A percentile compares a stretch with the other conserved stretches of the same genome.
Conservation (phyloP, 2,329 filamentous ascomycete species). For the Alternaria incomplexa region DNA sequence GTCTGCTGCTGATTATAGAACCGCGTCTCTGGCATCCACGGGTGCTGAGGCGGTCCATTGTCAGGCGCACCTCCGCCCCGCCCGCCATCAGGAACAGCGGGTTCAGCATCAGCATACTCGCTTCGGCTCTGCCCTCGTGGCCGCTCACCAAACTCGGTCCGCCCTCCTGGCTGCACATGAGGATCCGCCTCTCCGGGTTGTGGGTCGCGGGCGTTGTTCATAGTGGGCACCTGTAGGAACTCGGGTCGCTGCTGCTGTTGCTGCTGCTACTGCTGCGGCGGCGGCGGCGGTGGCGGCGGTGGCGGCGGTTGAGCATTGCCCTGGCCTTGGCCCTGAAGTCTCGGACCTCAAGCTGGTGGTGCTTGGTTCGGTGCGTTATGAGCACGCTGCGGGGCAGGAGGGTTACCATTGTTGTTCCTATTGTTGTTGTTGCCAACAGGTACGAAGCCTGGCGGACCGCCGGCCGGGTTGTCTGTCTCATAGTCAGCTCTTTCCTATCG, state of each 20-base stretch:
- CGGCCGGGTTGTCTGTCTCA: neutral
- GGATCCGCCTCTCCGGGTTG: neutral
- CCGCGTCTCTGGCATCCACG: neutral
- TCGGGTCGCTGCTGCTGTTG: neutral
- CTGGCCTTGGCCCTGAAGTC: neutral
- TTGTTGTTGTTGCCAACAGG: neutral
- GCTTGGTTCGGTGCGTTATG: neutral
- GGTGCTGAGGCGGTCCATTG: neutral
- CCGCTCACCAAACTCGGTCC: neutral
- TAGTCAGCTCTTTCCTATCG: neutral
- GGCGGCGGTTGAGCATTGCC: neutral
- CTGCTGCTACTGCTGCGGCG: neutral
- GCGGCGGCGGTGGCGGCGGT: neutral
- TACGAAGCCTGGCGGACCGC: neutral
- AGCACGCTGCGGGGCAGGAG: neutral
- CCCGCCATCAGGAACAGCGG: neutral
- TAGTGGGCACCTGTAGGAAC: neutral
- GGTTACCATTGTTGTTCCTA: neutral
- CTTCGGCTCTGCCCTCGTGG: neutral
- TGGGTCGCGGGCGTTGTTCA: neutral
- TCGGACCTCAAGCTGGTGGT: too few relatives aligned
- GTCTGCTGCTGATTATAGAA: neutral
- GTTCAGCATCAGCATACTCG: neutral
- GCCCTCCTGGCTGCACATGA: neutral
- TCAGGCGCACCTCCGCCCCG: neutral